Evolutionary conservation across 225 moss, liverwort and hornwort genomes (phyloP).

Genomic region (Pseudoscleropodium purum): DNA sequence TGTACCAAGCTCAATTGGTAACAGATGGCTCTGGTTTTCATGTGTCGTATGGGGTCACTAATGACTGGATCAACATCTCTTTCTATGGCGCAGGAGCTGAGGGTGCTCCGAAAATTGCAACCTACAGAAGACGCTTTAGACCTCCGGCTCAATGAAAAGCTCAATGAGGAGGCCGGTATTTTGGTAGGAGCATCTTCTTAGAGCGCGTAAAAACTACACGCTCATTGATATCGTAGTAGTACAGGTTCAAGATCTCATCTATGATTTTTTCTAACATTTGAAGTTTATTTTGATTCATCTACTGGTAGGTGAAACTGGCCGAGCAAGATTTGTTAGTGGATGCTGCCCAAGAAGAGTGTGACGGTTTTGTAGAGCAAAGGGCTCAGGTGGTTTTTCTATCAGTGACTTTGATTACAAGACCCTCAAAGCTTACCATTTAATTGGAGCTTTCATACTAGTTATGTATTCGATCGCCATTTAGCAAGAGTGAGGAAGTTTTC

Average conservation of each 20-base stretch:
- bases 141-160: slow-evolving; percentile 42
- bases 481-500: neutral
- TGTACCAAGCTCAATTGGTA: neutral
- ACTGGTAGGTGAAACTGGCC: slow-evolving; percentile 46
- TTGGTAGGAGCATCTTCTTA: slow-evolving; percentile 20
- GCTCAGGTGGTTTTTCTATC: slow-evolving; percentile 23
- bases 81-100: slow-evolving; percentile 47
- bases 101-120: slow-evolving; percentile 65
- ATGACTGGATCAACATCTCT: neutral
- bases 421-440: neutral
- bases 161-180: slow-evolving; percentile 43
- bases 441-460: neutral
- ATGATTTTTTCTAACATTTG: neutral
- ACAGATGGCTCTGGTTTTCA: neutral
- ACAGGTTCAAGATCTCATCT: neutral
- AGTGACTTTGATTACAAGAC: neutral
- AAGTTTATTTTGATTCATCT: neutral
- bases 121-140: slow-evolving; percentile 73
- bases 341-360: slow-evolving; percentile 38
- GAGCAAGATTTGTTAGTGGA: slow-evolving; percentile 68
- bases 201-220: neutral
- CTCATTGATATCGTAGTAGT: neutral
- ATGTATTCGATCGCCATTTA: neutral
- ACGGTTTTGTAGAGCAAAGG: slow-evolving; percentile 43
- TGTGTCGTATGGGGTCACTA: neutral